Base-by-base conservation (phyloP, 805 yeast genomes). In the Candida railenensis region DNA sequence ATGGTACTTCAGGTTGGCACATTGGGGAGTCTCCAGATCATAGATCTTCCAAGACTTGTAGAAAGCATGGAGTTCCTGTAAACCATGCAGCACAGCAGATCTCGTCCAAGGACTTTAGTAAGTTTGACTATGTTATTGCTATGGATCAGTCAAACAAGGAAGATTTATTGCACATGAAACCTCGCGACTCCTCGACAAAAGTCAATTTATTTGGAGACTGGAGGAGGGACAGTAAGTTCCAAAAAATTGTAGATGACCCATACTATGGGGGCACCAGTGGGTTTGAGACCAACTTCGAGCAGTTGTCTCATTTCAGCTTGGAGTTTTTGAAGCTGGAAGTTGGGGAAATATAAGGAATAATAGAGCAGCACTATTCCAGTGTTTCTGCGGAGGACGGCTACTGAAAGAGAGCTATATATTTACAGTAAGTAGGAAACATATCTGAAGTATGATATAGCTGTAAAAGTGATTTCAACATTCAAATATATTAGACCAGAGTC, bases 211-310 rank as follows among this genome's bases (percentile, higher is more conserved):
- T 91, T 71, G 97, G 97, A 0, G 81, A 85, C n/a, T 91, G 89
- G 84, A 75, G 80, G 47, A 77, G 80, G 0, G 81, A 80, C 55
- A 51, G 64, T 1, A 63, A 67, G 36, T 79, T 76, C 49, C 72
- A 71, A 16, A 72, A 65, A 32, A 80, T 87, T 30, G 91, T 91
- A 4, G 87, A 81, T 45, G 98, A 91, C 63, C 98, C 98, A 1
- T 91, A 92, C 63, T 92, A 91, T 59, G 97, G 97, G 3, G 96
- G 95, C 0, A 69, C 67, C 18, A 76, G 80, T 53, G 96, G 97
- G 1, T 91, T 91, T 61, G 94, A 89, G 63, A 75, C 71, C 47
- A 89, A 87, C 63, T 91, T 82, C 61, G 61, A 76, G 46, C 98
- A 91, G 60, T 74, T 90, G 43, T 59, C 69, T 9, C 90, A 87